Percentiles rank a stretch among this genome's conserved stretches.
Conservation (phyloP, 768 basidiomycete genomes). For the Mycena capillaripes region DNA sequence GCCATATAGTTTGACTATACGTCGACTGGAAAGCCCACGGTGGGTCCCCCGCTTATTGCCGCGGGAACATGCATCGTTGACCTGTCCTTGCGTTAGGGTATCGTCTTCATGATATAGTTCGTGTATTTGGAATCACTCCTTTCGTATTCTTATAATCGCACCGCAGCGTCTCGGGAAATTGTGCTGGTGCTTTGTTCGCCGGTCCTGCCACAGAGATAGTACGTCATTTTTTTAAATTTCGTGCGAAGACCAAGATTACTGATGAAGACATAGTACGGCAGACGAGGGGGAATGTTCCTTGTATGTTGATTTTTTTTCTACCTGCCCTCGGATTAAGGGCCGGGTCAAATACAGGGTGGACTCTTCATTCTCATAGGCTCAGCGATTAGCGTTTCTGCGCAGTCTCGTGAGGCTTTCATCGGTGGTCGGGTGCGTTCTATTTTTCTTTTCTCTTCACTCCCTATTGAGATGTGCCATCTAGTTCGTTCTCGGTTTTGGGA, state of each 20-base stretch:
- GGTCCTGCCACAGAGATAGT: slow-evolving; percentile 41
- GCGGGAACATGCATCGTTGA: not conserved
- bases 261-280: slow-evolving; percentile 30
- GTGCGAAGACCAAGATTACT: not conserved
- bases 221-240: not conserved
- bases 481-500: slow-evolving; percentile 61
- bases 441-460: slow-evolving; percentile 34
- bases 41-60: slow-evolving; percentile 1
- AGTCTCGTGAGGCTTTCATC: slow-evolving; percentile 42
- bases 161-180: slow-evolving; percentile 41
- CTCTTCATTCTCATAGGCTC: slow-evolving; percentile 45
- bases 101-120: slow-evolving; percentile 39
- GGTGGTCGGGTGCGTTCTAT: slow-evolving; percentile 41
- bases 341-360: slow-evolving; percentile 40
- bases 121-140: not conserved
- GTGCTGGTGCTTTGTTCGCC: slow-evolving; percentile 42
- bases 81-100: slow-evolving; percentile 18
- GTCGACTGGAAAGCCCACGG: slow-evolving; percentile 33
- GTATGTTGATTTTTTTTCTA: slow-evolving; percentile 31
- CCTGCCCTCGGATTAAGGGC: slow-evolving; percentile 22
- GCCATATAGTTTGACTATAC: slow-evolving; percentile 25
- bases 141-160: not conserved
- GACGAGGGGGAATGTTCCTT: slow-evolving; percentile 48
- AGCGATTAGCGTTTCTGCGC: slow-evolving; percentile 40
- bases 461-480: slow-evolving; percentile 49